Percentiles rank a stretch among this genome's conserved stretches.
These are phyloP conservation scores for Solanum bukasovii DNA, from an alignment of 257 asterid genomes.

Conservation along the genomic window DNA sequence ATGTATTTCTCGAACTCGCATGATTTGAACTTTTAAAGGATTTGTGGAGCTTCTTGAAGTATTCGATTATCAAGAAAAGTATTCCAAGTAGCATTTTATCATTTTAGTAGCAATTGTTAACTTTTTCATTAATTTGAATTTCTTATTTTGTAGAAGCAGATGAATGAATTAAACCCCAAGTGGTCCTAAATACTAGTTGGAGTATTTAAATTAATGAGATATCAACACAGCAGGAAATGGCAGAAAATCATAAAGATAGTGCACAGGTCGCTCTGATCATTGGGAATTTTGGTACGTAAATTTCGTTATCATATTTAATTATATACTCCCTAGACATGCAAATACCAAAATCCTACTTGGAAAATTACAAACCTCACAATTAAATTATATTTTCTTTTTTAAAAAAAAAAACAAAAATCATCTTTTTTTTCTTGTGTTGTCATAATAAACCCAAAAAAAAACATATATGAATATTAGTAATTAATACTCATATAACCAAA, in stretches of 20 bases:
- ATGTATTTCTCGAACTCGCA: no score
- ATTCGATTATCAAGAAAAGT: no score
- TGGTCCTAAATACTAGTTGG: conserved; percentile 25
- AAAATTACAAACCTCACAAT: conserved; percentile 14
- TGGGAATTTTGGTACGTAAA: conserved; percentile 16
- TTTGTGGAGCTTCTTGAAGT: neutral
- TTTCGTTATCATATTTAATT: conserved; percentile 16
- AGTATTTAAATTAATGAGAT: conserved; percentile 11
- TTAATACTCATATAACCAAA: neutral
- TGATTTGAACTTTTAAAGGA: neutral
- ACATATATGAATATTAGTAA: neutral
- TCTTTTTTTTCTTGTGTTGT: neutral
- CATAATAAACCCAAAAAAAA: neutral
- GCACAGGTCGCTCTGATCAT: conserved; percentile 7
- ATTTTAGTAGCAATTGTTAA: neutral
- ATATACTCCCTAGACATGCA: neutral
- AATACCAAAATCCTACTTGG: conserved; percentile 6
- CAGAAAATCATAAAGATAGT: conserved; percentile 7
- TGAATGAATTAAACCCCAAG: conserved; percentile 1
- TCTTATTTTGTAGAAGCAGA: neutral
- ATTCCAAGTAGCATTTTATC: neutral
- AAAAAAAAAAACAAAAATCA: neutral
- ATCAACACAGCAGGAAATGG: conserved; percentile 8
- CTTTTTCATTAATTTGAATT: neutral
- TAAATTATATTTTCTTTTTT: neutral